A percentile compares a stretch with the other conserved stretches of the same genome.
Conservation (phyloP, 2,329 filamentous ascomycete genomes). For the Fusarium sp. region DNA sequence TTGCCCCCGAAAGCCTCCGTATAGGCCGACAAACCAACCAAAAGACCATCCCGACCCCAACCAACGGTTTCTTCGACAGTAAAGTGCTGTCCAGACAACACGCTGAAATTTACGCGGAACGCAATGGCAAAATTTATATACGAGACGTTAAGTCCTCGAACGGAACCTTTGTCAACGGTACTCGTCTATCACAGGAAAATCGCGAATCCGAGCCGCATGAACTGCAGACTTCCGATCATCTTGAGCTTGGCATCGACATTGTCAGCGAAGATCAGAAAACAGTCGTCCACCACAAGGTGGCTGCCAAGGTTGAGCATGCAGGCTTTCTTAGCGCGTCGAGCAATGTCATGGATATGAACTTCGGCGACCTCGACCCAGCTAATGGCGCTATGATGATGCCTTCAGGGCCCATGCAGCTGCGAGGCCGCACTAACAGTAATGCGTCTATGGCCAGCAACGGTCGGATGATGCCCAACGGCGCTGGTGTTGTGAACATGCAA, state of each 20-base stretch:
- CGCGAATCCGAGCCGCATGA: slow-evolving; percentile 96
- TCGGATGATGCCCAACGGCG: slow-evolving; percentile 64
- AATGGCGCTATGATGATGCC: slow-evolving; percentile 77
- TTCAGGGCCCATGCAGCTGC: slow-evolving; percentile 73
- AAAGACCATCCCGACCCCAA: slow-evolving; percentile 89
- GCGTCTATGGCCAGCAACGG: slow-evolving; percentile 69
- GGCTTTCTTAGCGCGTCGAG: slow-evolving; percentile 79
- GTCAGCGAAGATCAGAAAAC: slow-evolving; percentile 99
- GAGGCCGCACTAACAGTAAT: slow-evolving; percentile 75
- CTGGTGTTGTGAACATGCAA: slow-evolving; percentile 55
- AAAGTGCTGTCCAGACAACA: slow-evolving; percentile 97
- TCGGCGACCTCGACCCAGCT: slow-evolving; percentile 88
- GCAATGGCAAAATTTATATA: slow-evolving; percentile 91
- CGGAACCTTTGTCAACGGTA: slow-evolving; percentile 96
- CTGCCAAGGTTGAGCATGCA: slow-evolving; percentile 94
- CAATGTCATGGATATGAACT: slow-evolving; percentile 87
- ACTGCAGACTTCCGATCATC: slow-evolving; percentile 86
- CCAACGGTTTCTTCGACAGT: slow-evolving; percentile 97
- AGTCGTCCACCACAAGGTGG: slow-evolving; percentile 97
- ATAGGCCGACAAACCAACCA: slow-evolving; percentile 98
- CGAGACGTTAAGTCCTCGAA: slow-evolving; percentile 98
- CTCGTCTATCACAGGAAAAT: slow-evolving; percentile 90
- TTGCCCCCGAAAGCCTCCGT: slow-evolving; percentile 89
- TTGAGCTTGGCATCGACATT: slow-evolving; percentile 97
- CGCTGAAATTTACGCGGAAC: slow-evolving; percentile 91